Evolutionary conservation across 2,329 filamentous ascomycete species (phyloP).

Genomic region (Pseudohalonectria lignicola): DNA sequence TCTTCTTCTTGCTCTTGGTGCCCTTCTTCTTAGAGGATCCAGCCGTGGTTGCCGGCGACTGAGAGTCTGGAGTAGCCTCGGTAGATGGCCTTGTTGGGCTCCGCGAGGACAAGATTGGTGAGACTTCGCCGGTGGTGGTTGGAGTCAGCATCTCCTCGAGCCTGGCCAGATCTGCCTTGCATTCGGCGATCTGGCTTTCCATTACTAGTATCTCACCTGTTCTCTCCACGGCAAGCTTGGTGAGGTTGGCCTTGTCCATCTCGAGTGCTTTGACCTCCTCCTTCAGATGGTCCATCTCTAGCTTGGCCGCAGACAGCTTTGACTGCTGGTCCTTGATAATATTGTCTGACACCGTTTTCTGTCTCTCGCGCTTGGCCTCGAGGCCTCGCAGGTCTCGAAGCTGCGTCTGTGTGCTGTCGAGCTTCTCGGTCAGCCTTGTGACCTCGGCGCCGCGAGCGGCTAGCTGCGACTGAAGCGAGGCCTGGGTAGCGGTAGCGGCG

Average conservation of each 20-base stretch:
- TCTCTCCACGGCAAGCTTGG: not conserved
- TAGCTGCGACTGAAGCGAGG: constrained; percentile 37
- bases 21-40: constrained; percentile 49
- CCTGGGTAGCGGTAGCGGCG: constrained; percentile 26
- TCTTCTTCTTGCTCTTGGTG: constrained; percentile 78
- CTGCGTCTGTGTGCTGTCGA: constrained; percentile 30
- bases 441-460: constrained; percentile 37
- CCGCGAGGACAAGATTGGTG: no score
- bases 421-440: constrained; percentile 34
- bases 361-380: constrained; percentile 22
- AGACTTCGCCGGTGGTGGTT: no score
- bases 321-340: constrained; percentile 13
- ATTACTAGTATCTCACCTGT: not conserved
- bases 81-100: constrained; percentile 1
- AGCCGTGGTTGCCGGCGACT: constrained; percentile 13
- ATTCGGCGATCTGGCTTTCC: not conserved
- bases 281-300: constrained; percentile 27
- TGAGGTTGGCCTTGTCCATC: constrained; percentile 5
- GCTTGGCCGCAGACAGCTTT: constrained; percentile 14
- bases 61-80: constrained; percentile 5
- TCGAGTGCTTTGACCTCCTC: constrained; percentile 18
- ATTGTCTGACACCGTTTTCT: constrained; percentile 10
- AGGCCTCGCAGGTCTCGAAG: constrained; percentile 32
- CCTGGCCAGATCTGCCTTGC: not conserved
- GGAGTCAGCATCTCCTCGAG: not conserved